A percentile compares a stretch with the other conserved stretches of the same genome.
phyloP scores from a whole-genome alignment of 2,329 filamentous ascomycete genomes.

The Cladobotryum mycophilum region DNA sequence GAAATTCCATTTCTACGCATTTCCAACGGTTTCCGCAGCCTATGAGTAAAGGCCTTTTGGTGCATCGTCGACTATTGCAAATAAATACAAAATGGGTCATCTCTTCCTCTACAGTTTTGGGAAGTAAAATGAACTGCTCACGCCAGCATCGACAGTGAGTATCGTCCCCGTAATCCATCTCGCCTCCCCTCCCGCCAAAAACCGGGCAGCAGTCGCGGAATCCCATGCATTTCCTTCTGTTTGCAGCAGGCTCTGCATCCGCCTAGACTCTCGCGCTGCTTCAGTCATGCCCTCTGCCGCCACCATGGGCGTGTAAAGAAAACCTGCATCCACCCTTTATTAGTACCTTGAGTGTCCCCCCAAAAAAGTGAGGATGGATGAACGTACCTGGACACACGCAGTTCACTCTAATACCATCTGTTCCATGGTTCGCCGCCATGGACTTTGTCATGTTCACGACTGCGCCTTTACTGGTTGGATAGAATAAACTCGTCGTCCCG shows the following conservation, averaged over 20 bases:
- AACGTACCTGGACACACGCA: slow-evolving; percentile 39
- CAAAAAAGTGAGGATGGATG: not conserved
- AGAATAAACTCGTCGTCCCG: slow-evolving; percentile 38
- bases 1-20: too few species aligned
- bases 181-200: slow-evolving; percentile 34
- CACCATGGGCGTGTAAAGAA: slow-evolving; percentile 45
- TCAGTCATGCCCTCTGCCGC: slow-evolving; percentile 33
- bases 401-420: slow-evolving; percentile 41
- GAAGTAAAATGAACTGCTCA: slow-evolving; percentile 20
- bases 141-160: slow-evolving; percentile 37
- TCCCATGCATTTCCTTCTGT: slow-evolving; percentile 41
- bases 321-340: slow-evolving; percentile 17
- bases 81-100: too few species aligned
- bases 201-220: slow-evolving; percentile 32
- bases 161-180: slow-evolving; percentile 39
- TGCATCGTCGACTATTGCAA: too few species aligned
- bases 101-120: too few species aligned
- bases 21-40: too few species aligned
- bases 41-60: too few species aligned
- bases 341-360: not conserved
- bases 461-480: slow-evolving; percentile 42
- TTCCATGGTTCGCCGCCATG: slow-evolving; percentile 45
- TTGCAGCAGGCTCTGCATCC: slow-evolving; percentile 31
- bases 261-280: slow-evolving; percentile 32
- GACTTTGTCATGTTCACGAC: slow-evolving; percentile 46